Percentiles rank a stretch among this genome's conserved stretches.
phyloP scores from a whole-genome alignment of 106 monocot species.

The Posidonia australis region DNA sequence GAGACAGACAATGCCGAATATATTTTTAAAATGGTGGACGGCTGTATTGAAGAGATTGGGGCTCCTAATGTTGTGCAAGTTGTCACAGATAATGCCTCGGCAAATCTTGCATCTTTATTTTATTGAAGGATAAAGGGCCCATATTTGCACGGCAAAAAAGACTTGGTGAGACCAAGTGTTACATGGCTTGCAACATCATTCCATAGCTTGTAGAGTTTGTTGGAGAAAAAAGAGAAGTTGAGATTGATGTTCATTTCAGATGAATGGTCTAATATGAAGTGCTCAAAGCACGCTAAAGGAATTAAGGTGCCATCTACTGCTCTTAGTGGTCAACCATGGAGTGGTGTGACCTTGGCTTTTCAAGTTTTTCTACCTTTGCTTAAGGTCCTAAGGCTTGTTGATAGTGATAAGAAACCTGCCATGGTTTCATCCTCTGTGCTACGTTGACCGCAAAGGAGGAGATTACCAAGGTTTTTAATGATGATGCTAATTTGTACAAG shows the following conservation, averaged over 20 bases:
- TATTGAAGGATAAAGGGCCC: neutral
- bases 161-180: neutral
- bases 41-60: neutral
- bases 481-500: too few species aligned
- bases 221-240: neutral
- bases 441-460: neutral
- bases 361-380: neutral
- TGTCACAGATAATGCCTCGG: neutral
- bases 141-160: neutral
- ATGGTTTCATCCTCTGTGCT: neutral
- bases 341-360: neutral
- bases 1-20: neutral
- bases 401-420: neutral
- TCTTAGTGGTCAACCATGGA: neutral
- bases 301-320: neutral
- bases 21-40: neutral
- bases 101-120: neutral
- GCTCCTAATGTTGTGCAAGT: neutral
- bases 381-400: neutral
- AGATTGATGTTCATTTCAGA: neutral
- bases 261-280: neutral
- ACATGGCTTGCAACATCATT: neutral
- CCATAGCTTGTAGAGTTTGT: neutral
- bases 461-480: neutral
- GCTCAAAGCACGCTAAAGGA: neutral